A percentile compares a stretch with the other conserved stretches of the same genome.
Evolutionary conservation across 2,329 filamentous ascomycete species (phyloP).

Genomic region (Trematosphaeria pertusa): DNA sequence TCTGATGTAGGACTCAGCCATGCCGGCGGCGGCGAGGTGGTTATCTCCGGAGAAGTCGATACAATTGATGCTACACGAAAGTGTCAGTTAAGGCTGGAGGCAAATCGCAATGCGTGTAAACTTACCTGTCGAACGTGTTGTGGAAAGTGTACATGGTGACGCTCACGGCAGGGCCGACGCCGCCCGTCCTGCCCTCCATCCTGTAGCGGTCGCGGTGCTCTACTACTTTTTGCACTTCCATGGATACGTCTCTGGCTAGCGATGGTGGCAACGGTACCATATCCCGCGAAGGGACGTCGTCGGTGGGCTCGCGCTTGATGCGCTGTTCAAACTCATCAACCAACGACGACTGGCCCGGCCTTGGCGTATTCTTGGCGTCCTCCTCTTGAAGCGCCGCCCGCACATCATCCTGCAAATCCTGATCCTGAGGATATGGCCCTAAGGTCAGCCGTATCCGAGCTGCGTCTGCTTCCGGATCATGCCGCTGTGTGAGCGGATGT

Average conservation of each 20-base stretch:
- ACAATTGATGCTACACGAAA: conserved; percentile 73
- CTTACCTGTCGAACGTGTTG: conserved; percentile 89
- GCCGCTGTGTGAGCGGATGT: conserved; percentile 65
- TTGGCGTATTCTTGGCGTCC: conserved; percentile 77
- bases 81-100: conserved; percentile 24
- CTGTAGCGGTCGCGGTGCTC: conserved; percentile 92
- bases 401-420: conserved; percentile 82
- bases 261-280: conserved; percentile 89
- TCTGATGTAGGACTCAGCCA: conserved; percentile 92
- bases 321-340: conserved; percentile 88
- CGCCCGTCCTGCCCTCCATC: conserved; percentile 83
- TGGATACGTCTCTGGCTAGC: conserved; percentile 84
- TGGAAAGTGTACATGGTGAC: conserved; percentile 99
- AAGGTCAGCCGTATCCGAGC: conserved; percentile 68
- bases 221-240: conserved; percentile 92
- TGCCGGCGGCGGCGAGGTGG: conserved; percentile 84
- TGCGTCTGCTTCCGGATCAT: conserved; percentile 64
- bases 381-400: conserved; percentile 86
- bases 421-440: conserved; percentile 83
- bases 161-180: conserved; percentile 81
- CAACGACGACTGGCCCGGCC: conserved; percentile 73
- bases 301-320: conserved; percentile 87
- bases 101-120: not conserved
- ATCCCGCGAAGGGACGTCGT: conserved; percentile 78
- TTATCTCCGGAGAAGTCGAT: conserved; percentile 95